Base-by-base conservation (phyloP, 108 stramenopile genomes). In the Thalassiosira profunda region DNA sequence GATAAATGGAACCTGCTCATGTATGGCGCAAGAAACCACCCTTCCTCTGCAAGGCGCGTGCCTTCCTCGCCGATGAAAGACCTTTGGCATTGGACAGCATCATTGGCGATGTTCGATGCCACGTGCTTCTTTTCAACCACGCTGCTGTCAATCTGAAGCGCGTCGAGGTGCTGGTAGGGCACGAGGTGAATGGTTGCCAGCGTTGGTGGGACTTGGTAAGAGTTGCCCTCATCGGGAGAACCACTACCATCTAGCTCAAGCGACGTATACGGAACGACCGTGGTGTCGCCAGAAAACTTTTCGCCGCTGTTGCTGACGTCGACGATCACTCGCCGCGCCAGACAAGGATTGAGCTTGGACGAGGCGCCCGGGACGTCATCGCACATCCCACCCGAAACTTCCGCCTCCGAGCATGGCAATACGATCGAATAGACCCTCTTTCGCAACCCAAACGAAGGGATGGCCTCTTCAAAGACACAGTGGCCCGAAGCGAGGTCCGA, bases 271-370 rank as follows among this genome's bases (percentile, higher is more conserved):
- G 67, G 61, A 28, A 63, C 44, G 18, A 33, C 10, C 4, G 82
- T 75, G 8, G 44, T 63, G 42, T 87, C 84, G n/a, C 84, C 84
- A 14, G 85, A 85, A 78, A 84, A 87, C 46, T 84, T 71, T 35
- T 59, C 30, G 28, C 91, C 91, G 58, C 71, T 76, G 36, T 86
- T 88, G 33, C 87, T 87, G 9, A 88, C 84, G 29, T 90, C 89
- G 3, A 92, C 73, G n/a, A 82, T 57, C 8, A 90, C 34, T 66
- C 85, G 66, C 10, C 37, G 43, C 7, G 81, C 57, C 23, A 72
- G 70, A 58, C 91, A 92, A 15, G 91, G 91, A 56, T 92, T 92
- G 56, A 86, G 69, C 74, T 83, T 83, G 26, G 54, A 76, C 30
- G 72, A 74, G 38, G 28, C 6, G n/a, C 52, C 29, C n/a, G 69